Evolutionary conservation across 306 rosid species (phyloP).

Genomic region (Quercus cerris): DNA sequence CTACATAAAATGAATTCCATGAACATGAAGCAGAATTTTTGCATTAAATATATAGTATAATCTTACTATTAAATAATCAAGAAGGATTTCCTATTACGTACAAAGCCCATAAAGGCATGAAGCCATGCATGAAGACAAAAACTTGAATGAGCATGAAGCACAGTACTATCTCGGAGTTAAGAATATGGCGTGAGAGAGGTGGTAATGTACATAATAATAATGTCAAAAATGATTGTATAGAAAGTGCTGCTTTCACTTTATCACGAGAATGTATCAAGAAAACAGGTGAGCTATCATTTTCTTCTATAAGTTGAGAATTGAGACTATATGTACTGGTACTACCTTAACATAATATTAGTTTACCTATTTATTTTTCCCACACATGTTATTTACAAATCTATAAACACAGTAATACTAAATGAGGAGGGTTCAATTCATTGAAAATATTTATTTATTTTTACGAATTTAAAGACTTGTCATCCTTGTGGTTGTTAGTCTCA

Average conservation of each 20-base stretch:
- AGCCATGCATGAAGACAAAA: not conserved
- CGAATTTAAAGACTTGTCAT: too few relatives aligned
- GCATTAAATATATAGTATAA: not conserved
- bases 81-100: too few relatives aligned
- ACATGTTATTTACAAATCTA: too few relatives aligned
- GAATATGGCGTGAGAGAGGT: slow-evolving; percentile 24
- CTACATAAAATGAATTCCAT: not conserved
- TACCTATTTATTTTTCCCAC: too few relatives aligned
- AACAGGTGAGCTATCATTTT: slow-evolving; percentile 21
- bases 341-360: not conserved
- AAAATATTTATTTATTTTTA: too few relatives aligned
- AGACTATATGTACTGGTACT: too few relatives aligned
- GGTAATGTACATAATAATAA: not conserved
- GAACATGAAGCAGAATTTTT: not conserved
- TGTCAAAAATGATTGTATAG: not conserved
- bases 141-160: not conserved
- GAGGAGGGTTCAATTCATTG: too few relatives aligned
- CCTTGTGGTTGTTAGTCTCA: too few relatives aligned
- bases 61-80: too few relatives aligned
- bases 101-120: too few relatives aligned
- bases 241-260: not conserved
- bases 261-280: slow-evolving; percentile 31
- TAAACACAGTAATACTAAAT: too few relatives aligned
- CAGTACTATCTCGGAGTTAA: slow-evolving; percentile 1
- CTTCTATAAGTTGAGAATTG: not conserved